Percentiles rank a stretch among this genome's conserved stretches.
phyloP scores from a whole-genome alignment of 306 rosid species.

The Quillaja saponaria region DNA sequence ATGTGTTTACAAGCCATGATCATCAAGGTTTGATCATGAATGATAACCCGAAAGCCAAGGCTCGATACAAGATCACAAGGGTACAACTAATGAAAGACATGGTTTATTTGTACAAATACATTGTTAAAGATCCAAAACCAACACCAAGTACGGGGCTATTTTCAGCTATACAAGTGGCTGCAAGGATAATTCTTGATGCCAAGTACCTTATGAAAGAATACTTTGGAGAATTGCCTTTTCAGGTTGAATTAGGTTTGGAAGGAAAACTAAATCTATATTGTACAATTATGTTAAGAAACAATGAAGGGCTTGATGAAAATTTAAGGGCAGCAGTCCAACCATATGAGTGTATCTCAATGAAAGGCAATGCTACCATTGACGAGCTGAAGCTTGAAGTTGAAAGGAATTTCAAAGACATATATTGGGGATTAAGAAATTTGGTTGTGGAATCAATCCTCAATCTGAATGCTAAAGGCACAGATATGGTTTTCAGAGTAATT shows the following conservation, averaged over 20 bases:
- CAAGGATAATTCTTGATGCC: conserved; percentile 67
- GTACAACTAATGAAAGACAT: conserved; percentile 70
- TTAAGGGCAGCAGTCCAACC: conserved; percentile 45
- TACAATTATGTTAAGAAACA: conserved; percentile 45
- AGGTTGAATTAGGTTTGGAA: conserved; percentile 38
- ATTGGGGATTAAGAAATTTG: conserved; percentile 67
- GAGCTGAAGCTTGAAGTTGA: conserved; percentile 74
- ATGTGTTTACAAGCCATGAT: conserved; percentile 41
- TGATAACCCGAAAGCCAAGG: conserved; percentile 34
- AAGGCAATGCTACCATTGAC: conserved; percentile 51
- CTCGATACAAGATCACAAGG: conserved; percentile 58
- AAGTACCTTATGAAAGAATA: conserved; percentile 70
- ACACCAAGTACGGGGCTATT: conserved; percentile 37
- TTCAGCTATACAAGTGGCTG: conserved; percentile 62
- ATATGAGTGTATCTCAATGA: conserved; percentile 57
- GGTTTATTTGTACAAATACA: conserved; percentile 51
- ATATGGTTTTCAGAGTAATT: conserved; percentile 49
- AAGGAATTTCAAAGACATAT: conserved; percentile 64
- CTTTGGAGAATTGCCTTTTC: conserved; percentile 35
- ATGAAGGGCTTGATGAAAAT: not conserved
- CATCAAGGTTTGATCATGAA: conserved; percentile 35
- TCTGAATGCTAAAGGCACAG: conserved; percentile 46
- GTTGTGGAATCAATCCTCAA: conserved; percentile 52
- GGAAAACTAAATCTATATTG: conserved; percentile 53
- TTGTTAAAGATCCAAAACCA: conserved; percentile 58